Evolutionary conservation across 768 basidiomycete species (phyloP).

Genomic region (Amanita thiersii): DNA sequence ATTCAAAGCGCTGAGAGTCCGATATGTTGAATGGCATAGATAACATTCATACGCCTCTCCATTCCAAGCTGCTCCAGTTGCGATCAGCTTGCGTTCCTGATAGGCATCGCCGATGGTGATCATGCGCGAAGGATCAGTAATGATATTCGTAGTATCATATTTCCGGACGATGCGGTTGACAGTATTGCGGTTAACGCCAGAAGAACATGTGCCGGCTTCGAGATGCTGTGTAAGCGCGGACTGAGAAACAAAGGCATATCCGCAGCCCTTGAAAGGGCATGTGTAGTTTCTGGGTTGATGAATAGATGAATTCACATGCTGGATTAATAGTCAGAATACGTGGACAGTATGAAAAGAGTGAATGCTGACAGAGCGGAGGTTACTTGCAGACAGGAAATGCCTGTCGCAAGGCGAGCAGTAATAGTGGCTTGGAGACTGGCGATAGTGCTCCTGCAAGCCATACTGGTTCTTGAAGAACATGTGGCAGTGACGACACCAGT

Average conservation of each 20-base stretch:
- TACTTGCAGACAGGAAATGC: constrained; percentile 31
- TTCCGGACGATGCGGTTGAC: constrained; percentile 34
- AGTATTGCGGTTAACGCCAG: constrained; percentile 32
- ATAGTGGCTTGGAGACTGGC: constrained; percentile 29
- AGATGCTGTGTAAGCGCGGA: constrained; percentile 58
- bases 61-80: constrained; percentile 33
- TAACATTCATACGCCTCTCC: constrained; percentile 46
- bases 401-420: constrained; percentile 40
- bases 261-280: constrained; percentile 38
- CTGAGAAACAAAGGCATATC: constrained; percentile 35
- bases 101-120: constrained; percentile 24
- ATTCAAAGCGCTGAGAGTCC: constrained; percentile 39
- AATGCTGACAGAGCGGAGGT: constrained; percentile 20
- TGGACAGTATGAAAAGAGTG: neutral
- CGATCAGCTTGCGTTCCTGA: constrained; percentile 14
- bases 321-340: constrained; percentile 5
- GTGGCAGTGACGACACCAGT: constrained; percentile 33
- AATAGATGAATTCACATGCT: constrained; percentile 46
- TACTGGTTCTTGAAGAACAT: constrained; percentile 29
- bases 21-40: constrained; percentile 35
- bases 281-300: constrained; percentile 32
- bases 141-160: constrained; percentile 35
- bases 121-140: constrained; percentile 50
- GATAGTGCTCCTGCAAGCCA: constrained; percentile 40
- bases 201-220: constrained; percentile 50